A percentile compares a stretch with the other conserved stretches of the same genome.
These are phyloP conservation scores for Talinum fruticosum DNA, from an alignment of 148 eudicot species.

Conservation along the genomic window DNA sequence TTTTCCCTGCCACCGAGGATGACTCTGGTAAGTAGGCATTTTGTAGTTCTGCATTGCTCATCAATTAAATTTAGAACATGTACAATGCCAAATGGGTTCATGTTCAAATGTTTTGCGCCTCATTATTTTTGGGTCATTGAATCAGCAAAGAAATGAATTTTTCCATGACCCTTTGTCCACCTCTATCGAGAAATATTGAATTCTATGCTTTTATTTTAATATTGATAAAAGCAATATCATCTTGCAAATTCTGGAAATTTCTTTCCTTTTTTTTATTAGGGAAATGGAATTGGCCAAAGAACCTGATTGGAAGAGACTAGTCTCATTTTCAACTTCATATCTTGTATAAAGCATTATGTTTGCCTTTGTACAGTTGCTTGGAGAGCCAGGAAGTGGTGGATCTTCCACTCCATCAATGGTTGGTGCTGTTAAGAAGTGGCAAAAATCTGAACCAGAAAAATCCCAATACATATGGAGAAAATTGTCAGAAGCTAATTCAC, in stretches of 20 bases:
- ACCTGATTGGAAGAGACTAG: neutral
- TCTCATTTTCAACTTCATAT: neutral
- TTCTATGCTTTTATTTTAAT: neutral
- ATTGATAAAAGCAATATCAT: neutral
- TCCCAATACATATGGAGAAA: slow-evolving; percentile 64
- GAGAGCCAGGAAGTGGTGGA: slow-evolving; percentile 98
- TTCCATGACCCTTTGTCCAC: neutral
- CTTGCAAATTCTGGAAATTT: neutral
- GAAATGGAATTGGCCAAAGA: neutral
- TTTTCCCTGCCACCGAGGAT: slow-evolving; percentile 81
- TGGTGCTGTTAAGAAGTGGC: slow-evolving; percentile 98
- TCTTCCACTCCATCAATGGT: slow-evolving; percentile 99
- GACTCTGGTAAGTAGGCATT: slow-evolving; percentile 67
- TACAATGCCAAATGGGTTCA: neutral
- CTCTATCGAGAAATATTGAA: neutral
- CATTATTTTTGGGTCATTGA: neutral
- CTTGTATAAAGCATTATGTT: slow-evolving; percentile 1
- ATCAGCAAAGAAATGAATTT: neutral
- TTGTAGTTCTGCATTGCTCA: neutral
- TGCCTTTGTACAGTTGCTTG: slow-evolving; percentile 64
- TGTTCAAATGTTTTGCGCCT: neutral
- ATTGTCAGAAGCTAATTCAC: slow-evolving; percentile 68
- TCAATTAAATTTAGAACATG: neutral
- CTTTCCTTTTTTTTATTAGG: neutral
- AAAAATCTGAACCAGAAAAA: slow-evolving; percentile 80